Evolutionary conservation across 225 moss, liverwort and hornwort genomes (phyloP), one percentile per base, ranked within the genome.

Genomic region (Physcomitrellopsis africana): DNA sequence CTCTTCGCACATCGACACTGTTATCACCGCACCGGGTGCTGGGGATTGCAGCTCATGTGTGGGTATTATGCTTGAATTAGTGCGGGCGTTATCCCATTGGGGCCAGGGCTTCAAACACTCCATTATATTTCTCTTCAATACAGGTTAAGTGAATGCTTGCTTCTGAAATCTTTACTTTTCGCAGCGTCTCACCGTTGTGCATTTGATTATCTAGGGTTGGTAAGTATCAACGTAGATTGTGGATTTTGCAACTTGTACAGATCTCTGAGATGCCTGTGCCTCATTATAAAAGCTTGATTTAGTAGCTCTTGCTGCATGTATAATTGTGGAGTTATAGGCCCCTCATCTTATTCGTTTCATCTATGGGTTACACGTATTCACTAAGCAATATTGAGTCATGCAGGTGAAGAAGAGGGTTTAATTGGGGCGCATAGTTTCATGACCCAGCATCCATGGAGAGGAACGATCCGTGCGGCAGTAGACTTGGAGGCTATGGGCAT

Each of bases 1-100:
- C 0, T 99, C 99, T 65, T 92, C 99, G 2, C 99, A 99, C 66
- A 75, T 99, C 15, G 99, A 99, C 66, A 89, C 93, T 24, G 99
- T 99, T 26, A 76, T 90, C 32, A 95, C 93, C 44, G 85, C 93
- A 56, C 87, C 89, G 51, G 99, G 95, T 85, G 93, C 99, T 63
- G 99, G 99, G 15, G 95, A 99, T 81, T 95, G 95, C 74, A 92
- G 99, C 83, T 99, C 99, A 56, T 99, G 99, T 72, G 62, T 99
- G 37, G 82, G 75, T 44, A 79, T 91, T 32, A 85, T 95, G 93
- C 83, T 99, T 67, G 99, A 99, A 72, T 62, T 93, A 57, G 81
- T 88, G 69, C 90, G 95, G 60, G 89, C 89, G 51, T 77, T 93
- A 62, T 90, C 99, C 63, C 86, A 95, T 48, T 93, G 93, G 89